A percentile compares a stretch with the other conserved stretches of the same genome.
Evolutionary conservation across 83 land plant species (phyloP).

Genomic region (Thuja plicata): DNA sequence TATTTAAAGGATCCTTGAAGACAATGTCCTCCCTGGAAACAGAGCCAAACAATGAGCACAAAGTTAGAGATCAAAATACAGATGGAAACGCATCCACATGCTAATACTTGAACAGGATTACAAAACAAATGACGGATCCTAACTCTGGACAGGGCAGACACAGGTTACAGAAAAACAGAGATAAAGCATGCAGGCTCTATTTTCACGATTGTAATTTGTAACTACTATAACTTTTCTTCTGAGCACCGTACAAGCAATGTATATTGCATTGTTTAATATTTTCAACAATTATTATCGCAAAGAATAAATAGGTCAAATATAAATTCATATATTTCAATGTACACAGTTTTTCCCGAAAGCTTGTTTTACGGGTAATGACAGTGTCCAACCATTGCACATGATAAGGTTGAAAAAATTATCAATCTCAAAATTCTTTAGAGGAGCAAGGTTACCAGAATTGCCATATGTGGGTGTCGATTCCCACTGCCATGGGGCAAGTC

Average conservation of each 20-base stretch:
- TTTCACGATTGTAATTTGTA: background rate
- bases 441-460: background rate
- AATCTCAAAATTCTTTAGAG: background rate
- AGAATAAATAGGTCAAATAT: background rate
- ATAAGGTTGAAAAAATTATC: background rate
- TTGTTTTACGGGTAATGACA: background rate
- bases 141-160: background rate
- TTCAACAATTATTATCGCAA: background rate
- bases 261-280: background rate
- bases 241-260: background rate
- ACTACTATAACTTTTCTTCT: background rate
- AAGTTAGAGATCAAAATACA: background rate
- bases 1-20: slow-evolving; percentile 69
- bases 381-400: background rate
- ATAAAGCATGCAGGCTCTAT: background rate
- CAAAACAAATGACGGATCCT: background rate
- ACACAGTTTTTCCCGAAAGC: background rate
- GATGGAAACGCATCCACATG: background rate
- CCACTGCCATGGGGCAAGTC: background rate
- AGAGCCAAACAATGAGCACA: background rate
- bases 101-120: background rate
- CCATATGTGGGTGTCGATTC: background rate
- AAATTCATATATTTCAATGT: background rate
- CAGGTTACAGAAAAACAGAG: background rate
- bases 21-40: slow-evolving; percentile 63